Conservation (phyloP, 2,329 filamentous ascomycete genomes). For the Aspergillus ochraceoroseus region DNA sequence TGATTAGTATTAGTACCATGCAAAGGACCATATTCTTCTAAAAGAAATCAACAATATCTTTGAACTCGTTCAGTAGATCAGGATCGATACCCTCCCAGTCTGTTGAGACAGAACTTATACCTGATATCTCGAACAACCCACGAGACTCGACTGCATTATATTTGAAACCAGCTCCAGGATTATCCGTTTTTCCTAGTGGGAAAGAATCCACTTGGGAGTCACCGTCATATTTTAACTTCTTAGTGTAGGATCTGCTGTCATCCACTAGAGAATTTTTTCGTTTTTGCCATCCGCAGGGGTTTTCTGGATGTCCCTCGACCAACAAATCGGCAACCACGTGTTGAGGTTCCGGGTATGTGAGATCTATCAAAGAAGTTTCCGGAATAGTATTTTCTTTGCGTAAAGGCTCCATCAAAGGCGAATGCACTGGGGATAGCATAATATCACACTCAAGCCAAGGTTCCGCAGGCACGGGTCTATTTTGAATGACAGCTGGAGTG, state of each 20-base stretch:
- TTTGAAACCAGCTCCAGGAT: no score
- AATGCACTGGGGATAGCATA: background rate
- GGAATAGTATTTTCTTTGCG: background rate
- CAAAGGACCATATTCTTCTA: no score
- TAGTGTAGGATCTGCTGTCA: no score
- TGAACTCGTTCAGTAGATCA: conserved; percentile 39
- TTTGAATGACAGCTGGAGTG: background rate
- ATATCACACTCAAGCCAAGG: conserved; percentile 5
- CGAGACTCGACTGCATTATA: background rate
- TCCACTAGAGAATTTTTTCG: no score
- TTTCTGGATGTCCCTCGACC: no score
- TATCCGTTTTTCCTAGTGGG: no score
- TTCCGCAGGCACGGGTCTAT: background rate
- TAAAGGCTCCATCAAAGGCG: background rate
- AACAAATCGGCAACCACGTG: background rate
- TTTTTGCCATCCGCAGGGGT: no score
- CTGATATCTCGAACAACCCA: background rate
- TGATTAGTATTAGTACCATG: no score
- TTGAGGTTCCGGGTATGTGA: conserved; percentile 5
- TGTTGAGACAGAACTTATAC: background rate
- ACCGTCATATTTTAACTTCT: background rate
- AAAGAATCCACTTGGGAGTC: background rate
- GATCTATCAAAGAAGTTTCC: background rate
- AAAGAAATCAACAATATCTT: conserved; percentile 39
- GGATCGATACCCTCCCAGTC: conserved; percentile 39